phyloP scores from a whole-genome alignment of 1,284 basidiomycete genomes.

The Boletus calvinii region DNA sequence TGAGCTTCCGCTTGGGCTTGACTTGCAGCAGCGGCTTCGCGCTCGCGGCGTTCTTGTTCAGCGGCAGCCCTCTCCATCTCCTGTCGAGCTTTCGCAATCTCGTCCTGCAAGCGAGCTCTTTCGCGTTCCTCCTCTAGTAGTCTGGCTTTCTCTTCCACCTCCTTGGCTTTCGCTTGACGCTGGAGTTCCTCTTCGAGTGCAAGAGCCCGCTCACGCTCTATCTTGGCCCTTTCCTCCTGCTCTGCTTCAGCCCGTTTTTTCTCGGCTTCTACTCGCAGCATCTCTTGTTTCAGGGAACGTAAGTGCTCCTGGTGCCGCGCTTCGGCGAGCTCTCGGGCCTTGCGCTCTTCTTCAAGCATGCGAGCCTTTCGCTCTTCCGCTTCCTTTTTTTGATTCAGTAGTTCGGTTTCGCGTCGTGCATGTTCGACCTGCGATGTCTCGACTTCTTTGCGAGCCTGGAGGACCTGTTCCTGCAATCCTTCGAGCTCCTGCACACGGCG shows the following conservation, averaged over 20 bases:
- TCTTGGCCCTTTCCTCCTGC: slow-evolving; percentile 27
- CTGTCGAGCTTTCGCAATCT: slow-evolving; percentile 28
- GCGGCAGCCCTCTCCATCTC: slow-evolving; percentile 27
- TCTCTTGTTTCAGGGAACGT: slow-evolving; percentile 27
- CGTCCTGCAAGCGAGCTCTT: slow-evolving; percentile 28
- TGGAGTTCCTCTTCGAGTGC: slow-evolving; percentile 33
- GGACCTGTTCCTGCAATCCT: slow-evolving; percentile 32
- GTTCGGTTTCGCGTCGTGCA: slow-evolving; percentile 28
- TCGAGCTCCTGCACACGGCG: slow-evolving; percentile 20
- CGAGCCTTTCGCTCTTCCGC: slow-evolving; percentile 29
- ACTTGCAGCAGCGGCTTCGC: slow-evolving; percentile 24
- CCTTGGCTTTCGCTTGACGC: slow-evolving; percentile 23
- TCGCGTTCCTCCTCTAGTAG: slow-evolving; percentile 27
- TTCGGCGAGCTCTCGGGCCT: slow-evolving; percentile 29
- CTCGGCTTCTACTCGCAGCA: slow-evolving; percentile 28
- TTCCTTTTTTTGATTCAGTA: slow-evolving; percentile 23
- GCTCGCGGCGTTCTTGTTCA: slow-evolving; percentile 29
- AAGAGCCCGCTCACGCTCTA: slow-evolving; percentile 33
- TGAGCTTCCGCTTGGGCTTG: slow-evolving; percentile 32
- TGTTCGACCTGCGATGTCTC: slow-evolving; percentile 32
- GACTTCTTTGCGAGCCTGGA: slow-evolving; percentile 29
- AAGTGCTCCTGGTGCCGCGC: slow-evolving; percentile 32
- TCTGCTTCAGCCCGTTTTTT: slow-evolving; percentile 24
- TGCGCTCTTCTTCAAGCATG: slow-evolving; percentile 33
- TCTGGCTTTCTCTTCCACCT: slow-evolving; percentile 31